Percentiles rank a stretch among this genome's conserved stretches.
These are phyloP conservation scores for Neoscytalidium dimidiatum DNA, from an alignment of 2,329 filamentous ascomycete species.

Conservation along the genomic window DNA sequence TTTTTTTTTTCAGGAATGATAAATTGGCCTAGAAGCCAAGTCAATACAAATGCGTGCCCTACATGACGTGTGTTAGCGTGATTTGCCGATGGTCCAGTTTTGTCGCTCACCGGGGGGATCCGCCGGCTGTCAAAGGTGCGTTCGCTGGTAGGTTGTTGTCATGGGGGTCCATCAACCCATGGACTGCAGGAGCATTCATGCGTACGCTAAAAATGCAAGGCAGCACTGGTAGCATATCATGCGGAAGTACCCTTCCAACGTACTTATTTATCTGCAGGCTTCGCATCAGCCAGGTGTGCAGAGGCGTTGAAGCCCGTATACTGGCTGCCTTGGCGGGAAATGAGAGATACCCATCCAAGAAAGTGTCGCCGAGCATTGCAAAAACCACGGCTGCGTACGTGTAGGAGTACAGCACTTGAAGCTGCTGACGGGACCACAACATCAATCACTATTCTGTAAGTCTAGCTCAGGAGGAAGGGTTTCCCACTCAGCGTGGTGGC, in stretches of 20 bases:
- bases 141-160: neutral
- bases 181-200: neutral
- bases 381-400: too few relatives aligned
- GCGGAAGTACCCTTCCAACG: neutral
- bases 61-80: neutral
- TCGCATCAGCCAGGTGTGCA: too few relatives aligned
- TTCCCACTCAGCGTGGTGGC: too few relatives aligned
- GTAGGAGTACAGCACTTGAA: too few relatives aligned
- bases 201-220: neutral
- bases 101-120: neutral
- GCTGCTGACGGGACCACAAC: too few relatives aligned
- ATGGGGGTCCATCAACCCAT: neutral
- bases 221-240: neutral
- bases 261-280: too few relatives aligned
- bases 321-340: too few relatives aligned
- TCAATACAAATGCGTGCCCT: neutral
- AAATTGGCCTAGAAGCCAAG: slow-evolving; percentile 6
- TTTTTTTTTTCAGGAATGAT: slow-evolving; percentile 16
- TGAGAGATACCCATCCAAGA: too few relatives aligned
- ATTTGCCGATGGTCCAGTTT: neutral
- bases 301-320: too few relatives aligned
- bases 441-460: too few relatives aligned
- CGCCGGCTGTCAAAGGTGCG: neutral
- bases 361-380: too few relatives aligned
- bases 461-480: too few relatives aligned